A percentile compares a stretch with the other conserved stretches of the same genome.
Evolutionary conservation across 129 eudicot genomes (phyloP).

Genomic region (Erigeron canadensis): DNA sequence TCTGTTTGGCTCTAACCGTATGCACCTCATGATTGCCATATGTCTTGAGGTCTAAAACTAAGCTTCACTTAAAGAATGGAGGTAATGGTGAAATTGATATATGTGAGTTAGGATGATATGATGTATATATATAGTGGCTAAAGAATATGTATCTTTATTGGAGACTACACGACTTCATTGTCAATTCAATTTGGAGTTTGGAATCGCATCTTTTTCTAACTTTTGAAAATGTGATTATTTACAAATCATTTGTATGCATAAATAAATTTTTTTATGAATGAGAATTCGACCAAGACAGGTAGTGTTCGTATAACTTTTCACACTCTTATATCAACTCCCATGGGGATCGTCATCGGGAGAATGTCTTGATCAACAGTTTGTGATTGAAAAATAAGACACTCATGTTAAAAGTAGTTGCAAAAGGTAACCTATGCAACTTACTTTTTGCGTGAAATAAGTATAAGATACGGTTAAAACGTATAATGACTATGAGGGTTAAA

Average conservation of each 20-base stretch:
- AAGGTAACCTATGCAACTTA: no score
- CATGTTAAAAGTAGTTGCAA: no score
- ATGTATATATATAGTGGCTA: conserved; percentile 22
- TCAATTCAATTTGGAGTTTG: conserved; percentile 19
- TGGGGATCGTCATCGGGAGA: no score
- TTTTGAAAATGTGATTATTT: conserved; percentile 22
- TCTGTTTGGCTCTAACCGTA: conserved; percentile 40
- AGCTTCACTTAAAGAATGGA: not conserved
- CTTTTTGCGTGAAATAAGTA: no score
- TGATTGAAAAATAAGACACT: no score
- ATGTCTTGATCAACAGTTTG: no score
- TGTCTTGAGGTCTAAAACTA: not conserved
- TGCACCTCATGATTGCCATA: conserved; percentile 52
- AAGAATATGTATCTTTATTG: conserved; percentile 25
- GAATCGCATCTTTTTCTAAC: conserved; percentile 20
- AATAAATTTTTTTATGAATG: not conserved
- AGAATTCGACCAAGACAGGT: not conserved
- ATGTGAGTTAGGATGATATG: conserved; percentile 11
- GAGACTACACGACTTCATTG: conserved; percentile 11
- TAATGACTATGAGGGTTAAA: no score
- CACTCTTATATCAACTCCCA: no score
- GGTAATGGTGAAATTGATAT: conserved; percentile 14
- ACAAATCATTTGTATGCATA: not conserved
- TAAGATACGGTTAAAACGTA: no score
- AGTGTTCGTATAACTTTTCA: no score